Evolutionary conservation across 129 eudicot genomes (phyloP).

Genomic region (Flaveria sonorensis): DNA sequence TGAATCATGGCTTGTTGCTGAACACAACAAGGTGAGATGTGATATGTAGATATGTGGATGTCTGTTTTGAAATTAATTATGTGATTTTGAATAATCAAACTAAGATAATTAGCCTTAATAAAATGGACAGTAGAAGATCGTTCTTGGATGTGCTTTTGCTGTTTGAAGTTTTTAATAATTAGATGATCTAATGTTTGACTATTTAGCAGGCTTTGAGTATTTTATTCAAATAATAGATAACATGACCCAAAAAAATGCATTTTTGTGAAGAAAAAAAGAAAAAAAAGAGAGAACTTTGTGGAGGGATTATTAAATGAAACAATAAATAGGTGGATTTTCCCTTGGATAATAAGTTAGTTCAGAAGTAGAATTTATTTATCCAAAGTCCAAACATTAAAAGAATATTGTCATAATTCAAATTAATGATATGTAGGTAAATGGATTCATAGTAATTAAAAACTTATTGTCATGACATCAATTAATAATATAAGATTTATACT

Average conservation of each 20-base stretch:
- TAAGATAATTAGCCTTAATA: no score
- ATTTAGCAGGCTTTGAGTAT: background rate
- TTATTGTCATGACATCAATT: background rate
- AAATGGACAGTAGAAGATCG: background rate
- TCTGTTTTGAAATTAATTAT: background rate
- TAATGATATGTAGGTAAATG: background rate
- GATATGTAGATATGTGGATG: background rate
- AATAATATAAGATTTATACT: background rate
- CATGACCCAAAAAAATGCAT: background rate
- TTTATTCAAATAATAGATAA: background rate
- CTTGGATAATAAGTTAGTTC: no score
- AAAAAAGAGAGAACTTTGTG: background rate
- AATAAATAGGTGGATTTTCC: no score
- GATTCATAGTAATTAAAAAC: background rate
- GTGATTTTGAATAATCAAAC: background rate
- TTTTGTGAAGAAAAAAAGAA: background rate
- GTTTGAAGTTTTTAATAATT: background rate
- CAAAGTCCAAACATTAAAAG: background rate
- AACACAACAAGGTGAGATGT: slow-evolving; percentile 86
- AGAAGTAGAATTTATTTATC: no score
- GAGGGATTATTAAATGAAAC: no score
- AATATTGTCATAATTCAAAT: background rate
- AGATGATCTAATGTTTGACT: background rate
- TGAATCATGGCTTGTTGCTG: slow-evolving; percentile 99
- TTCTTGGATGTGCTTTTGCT: background rate